Evolutionary conservation across 2,329 filamentous ascomycete species (phyloP), one percentile per base, ranked within the genome.

Genomic region (Didymella arachidicola): DNA sequence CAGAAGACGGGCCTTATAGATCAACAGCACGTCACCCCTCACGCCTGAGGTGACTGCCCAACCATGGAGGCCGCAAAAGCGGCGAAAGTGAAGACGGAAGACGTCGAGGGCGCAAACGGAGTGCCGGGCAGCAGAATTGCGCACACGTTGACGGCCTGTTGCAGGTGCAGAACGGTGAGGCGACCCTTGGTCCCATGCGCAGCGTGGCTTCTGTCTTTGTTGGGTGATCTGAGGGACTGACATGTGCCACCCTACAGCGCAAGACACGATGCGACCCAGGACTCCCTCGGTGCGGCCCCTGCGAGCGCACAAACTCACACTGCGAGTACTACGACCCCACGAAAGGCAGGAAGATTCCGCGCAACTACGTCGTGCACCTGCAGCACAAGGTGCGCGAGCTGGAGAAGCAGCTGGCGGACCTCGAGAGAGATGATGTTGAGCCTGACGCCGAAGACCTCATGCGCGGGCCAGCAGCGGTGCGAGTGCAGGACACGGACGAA

Each of bases 211-310:
- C 48, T 43, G 36, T 6, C 22, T 7, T 38, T 3, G 18, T 8
- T 39, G 42, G 12, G 18, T 36, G 30, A 34, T 43, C 18, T 19
- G 16, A 16, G 32, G 16, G 39, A 22, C 63, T 67, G 64, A 66
- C 58, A 25, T 32, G 27, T 22, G 44, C 43, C 43, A 19, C 29
- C 12, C 26, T 38, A 58, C 73, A 96, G 93, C 89, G 94, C 71
- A 99, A 99, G 83, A 98, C 94, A 36, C 86, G 93, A 82, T 99
- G 95, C 81, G 95, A 98, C 79, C 91, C 95, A 4, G 91, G 91
- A 14, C 86, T 99, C 22, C 95, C 95, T 39, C 90, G 91, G 72
- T 99, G 95, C 78, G 86, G 92, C 18, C 93, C 94, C 22, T 99
- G 95, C 80, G 93, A 97, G 79, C 87, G 94, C 68, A 93, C 92